These are phyloP conservation scores for Dipodascopsis uninucleata DNA, from an alignment of 805 yeast species.

Conservation along the genomic window DNA sequence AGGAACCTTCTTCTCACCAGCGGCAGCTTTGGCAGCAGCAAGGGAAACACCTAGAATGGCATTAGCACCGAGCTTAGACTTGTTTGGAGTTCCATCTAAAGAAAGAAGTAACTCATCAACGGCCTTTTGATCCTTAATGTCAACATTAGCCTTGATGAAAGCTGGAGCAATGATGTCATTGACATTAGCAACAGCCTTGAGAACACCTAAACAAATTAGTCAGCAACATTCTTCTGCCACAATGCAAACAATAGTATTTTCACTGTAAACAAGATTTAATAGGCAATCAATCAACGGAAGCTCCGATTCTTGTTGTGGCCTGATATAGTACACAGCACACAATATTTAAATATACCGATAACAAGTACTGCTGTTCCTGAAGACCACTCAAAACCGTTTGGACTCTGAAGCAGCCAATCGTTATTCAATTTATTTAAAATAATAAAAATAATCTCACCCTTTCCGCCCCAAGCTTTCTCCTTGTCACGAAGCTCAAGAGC, in stretches of 20 bases:
- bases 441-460: conserved; percentile 77
- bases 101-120: conserved; percentile 79
- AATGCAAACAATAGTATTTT: too few relatives aligned
- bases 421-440: too few relatives aligned
- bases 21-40: conserved; percentile 97
- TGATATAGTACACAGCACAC: too few relatives aligned
- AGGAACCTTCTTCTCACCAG: conserved; percentile 89
- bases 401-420: too few relatives aligned
- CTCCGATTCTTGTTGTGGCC: too few relatives aligned
- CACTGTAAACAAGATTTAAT: too few relatives aligned
- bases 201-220: conserved; percentile 51
- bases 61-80: conserved; percentile 94
- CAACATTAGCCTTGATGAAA: conserved; percentile 70
- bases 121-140: conserved; percentile 80
- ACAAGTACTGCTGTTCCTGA: too few relatives aligned
- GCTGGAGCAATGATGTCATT: conserved; percentile 95
- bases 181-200: conserved; percentile 94
- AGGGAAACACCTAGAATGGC: conserved; percentile 97
- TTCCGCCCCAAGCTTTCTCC: conserved; percentile 97
- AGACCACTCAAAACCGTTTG: too few relatives aligned
- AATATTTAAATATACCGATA: too few relatives aligned
- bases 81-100: conserved; percentile 97
- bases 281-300: too few relatives aligned
- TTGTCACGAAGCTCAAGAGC: conserved; percentile 98
- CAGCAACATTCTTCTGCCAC: too few relatives aligned